Conservation (phyloP, 257 asterid species). For the Solanum gandarillasii region DNA sequence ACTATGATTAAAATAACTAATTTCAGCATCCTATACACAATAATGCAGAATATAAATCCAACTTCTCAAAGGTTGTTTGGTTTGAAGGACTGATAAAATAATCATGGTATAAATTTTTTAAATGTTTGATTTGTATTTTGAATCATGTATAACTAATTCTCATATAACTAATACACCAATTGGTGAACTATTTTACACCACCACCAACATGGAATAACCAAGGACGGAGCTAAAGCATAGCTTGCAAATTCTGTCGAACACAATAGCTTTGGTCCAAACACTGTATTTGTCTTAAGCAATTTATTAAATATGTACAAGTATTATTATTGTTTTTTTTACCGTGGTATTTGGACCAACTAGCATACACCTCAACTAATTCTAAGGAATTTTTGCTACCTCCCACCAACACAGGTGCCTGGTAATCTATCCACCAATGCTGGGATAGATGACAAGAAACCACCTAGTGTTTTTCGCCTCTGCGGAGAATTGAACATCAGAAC, state of each 20-base stretch:
- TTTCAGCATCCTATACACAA: background rate
- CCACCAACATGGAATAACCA: background rate
- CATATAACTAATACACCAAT: background rate
- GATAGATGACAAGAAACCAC: background rate
- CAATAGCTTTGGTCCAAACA: background rate
- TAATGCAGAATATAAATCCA: background rate
- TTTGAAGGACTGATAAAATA: background rate
- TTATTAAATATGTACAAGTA: background rate
- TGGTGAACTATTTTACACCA: background rate
- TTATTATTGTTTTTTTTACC: background rate
- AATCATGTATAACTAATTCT: background rate
- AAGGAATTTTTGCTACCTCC: background rate
- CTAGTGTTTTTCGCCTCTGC: background rate
- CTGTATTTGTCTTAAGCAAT: background rate
- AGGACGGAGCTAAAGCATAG: background rate
- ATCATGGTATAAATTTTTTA: background rate
- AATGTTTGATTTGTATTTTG: background rate
- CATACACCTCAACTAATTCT: background rate
- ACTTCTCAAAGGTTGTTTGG: background rate
- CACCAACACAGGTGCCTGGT: background rate
- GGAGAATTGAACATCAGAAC: background rate
- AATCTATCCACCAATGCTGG: background rate
- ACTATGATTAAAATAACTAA: background rate
- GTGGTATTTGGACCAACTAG: background rate
- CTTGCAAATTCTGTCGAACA: background rate